Evolutionary conservation across 495 filamentous ascomycete genomes (phyloP).

Genomic region (Daldinia caldariorum): DNA sequence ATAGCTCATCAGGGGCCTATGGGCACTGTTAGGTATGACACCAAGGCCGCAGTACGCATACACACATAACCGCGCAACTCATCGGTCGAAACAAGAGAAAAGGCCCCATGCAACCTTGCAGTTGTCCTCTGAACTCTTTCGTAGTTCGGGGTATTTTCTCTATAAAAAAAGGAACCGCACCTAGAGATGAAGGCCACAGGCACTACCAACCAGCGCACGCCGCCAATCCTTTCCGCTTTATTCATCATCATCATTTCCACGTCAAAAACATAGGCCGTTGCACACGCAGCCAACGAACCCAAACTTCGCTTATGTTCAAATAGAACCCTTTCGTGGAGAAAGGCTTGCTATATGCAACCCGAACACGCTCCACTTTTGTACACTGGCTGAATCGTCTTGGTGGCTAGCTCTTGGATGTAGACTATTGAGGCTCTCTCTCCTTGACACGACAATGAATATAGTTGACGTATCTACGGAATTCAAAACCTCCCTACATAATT

Average conservation of each 20-base stretch:
- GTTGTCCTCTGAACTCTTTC: constrained; percentile 20
- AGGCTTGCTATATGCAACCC: neutral
- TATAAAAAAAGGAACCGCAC: constrained; percentile 24
- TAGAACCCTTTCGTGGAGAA: neutral
- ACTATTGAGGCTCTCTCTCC: neutral
- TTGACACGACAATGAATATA: neutral
- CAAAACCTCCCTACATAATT: constrained; percentile 6
- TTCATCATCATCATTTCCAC: neutral
- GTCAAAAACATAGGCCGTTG: neutral
- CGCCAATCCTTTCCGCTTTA: neutral
- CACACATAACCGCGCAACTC: constrained; percentile 3
- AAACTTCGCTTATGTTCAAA: constrained; percentile 14
- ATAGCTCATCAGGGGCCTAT: neutral
- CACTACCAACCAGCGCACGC: neutral
- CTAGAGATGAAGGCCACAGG: constrained; percentile 17
- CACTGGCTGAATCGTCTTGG: neutral
- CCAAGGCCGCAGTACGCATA: neutral
- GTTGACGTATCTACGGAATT: constrained; percentile 1
- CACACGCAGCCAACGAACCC: constrained; percentile 1
- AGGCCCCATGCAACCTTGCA: constrained; percentile 17
- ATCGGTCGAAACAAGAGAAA: constrained; percentile 3
- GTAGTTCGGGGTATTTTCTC: constrained; percentile 42
- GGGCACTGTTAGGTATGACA: neutral
- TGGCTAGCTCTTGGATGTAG: neutral
- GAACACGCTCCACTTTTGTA: constrained; percentile 1